Base-by-base conservation (phyloP, 352 stramenopile species). In the Pythium insidiosum region DNA sequence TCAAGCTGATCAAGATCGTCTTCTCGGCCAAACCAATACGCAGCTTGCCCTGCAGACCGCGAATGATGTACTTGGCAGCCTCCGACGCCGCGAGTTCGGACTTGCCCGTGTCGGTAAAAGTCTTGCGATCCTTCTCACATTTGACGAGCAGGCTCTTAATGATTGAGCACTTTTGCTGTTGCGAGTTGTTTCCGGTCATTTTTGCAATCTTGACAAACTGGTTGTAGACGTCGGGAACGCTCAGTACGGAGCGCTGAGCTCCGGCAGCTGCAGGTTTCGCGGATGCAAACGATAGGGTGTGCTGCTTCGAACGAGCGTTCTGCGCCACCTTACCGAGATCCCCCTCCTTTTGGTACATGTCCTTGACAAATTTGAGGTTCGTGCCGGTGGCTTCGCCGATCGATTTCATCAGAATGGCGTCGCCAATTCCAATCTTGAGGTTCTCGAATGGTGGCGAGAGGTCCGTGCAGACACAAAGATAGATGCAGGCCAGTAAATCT, bases 391-490 rank as follows among this genome's bases (percentile, higher is more conserved):
- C 94, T 57, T 98, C 81, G 10, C 77, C 86, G 43, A 99, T 97
- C 3, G 95, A 91, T 66, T 99, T 99, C 61, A 98, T 98, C 15
- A 99, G 61, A 46, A 99, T 95, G 4, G 91, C 83, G 56, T 99
- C 96, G 22, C 97, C 97, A 39, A 99, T 97, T 15, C 97, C 97
- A 21, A 99, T 91, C 68, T 99, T 97, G 6, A 99, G 67, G 62
- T 97, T 97, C 54, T 98, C 88, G 48, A 97, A 98, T 21, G 92
- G 82, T 2, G 96, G 96, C 16, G 95, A 95, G 3, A 99, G 77
- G 47, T 96, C 73, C 15, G 88, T 94, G 58, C 75, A 92, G 11
- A 90, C 76, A 39, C 85, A 95, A 4, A 97, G 65, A 52, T 97
- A 97, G 28, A 97, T 88, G 50, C 79, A 90, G 6, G 86, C 65